A percentile compares a stretch with the other conserved stretches of the same genome.
These are phyloP conservation scores for Tetrahymena elliotti DNA, from an alignment of 73 alveolate species.

Conservation along the genomic window DNA sequence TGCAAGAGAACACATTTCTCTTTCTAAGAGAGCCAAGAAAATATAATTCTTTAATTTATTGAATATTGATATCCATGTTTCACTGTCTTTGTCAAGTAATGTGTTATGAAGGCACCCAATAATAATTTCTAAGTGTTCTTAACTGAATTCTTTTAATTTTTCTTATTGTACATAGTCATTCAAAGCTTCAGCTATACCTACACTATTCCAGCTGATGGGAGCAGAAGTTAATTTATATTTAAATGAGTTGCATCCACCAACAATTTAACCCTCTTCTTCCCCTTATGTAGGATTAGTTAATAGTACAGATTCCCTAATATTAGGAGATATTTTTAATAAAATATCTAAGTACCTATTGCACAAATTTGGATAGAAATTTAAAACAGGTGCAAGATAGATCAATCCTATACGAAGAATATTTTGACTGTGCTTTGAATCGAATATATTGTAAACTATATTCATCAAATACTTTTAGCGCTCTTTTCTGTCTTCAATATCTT, in stretches of 20 bases:
- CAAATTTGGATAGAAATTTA: conserved; percentile 59
- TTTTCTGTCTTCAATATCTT: not conserved
- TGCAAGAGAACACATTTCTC: conserved; percentile 33
- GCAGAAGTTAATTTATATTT: conserved; percentile 68
- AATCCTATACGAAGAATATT: conserved; percentile 53
- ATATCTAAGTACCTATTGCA: conserved; percentile 57
- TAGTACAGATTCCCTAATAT: conserved; percentile 57
- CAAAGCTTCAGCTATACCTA: conserved; percentile 61
- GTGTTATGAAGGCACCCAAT: conserved; percentile 54
- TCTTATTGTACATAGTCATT: conserved; percentile 53
- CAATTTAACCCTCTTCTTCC: conserved; percentile 55
- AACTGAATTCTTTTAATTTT: conserved; percentile 43
- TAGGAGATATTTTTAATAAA: conserved; percentile 54
- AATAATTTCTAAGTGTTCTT: conserved; percentile 67
- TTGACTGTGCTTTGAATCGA: conserved; percentile 3
- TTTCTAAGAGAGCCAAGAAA: conserved; percentile 17
- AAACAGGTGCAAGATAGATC: conserved; percentile 68
- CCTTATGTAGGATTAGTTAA: conserved; percentile 59
- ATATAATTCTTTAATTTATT: conserved; percentile 8
- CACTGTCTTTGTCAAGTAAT: conserved; percentile 13
- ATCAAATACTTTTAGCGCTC: conserved; percentile 3
- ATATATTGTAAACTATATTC: conserved; percentile 15
- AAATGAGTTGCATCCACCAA: conserved; percentile 61
- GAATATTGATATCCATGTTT: conserved; percentile 24
- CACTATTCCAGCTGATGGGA: conserved; percentile 73